Conservation (phyloP, 495 filamentous ascomycete genomes). For the Thozetella sp. region DNA sequence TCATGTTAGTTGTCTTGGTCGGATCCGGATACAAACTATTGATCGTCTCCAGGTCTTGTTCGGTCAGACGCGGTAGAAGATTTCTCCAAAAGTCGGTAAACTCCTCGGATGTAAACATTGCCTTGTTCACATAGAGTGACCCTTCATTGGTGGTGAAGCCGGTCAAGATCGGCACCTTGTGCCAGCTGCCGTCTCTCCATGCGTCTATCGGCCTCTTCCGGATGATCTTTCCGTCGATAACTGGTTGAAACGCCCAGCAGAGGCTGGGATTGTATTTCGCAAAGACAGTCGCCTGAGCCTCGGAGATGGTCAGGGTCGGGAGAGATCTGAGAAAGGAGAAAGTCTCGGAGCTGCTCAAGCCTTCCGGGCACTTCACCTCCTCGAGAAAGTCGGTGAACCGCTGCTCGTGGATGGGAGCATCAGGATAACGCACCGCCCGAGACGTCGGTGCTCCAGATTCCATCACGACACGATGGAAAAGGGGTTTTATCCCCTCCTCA, state of each 20-base stretch:
- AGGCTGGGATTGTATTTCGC: conserved; percentile 48
- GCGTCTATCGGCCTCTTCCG: conserved; percentile 48
- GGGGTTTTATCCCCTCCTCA: conserved; percentile 22
- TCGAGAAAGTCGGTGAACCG: conserved; percentile 55
- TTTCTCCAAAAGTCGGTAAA: conserved; percentile 49
- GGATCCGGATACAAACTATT: conserved; percentile 54
- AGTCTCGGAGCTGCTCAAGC: conserved; percentile 35
- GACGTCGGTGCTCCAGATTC: conserved; percentile 59
- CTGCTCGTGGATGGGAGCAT: conserved; percentile 47
- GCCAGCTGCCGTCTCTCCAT: conserved; percentile 45
- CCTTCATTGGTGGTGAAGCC: conserved; percentile 64
- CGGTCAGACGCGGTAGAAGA: conserved; percentile 47
- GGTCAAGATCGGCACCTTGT: conserved; percentile 57
- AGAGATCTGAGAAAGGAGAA: conserved; percentile 45
- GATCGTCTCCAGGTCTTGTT: conserved; percentile 41
- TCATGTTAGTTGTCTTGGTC: conserved; percentile 11
- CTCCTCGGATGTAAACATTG: conserved; percentile 31
- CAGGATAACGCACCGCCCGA: conserved; percentile 49
- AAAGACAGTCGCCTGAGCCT: conserved; percentile 46
- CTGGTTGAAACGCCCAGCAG: conserved; percentile 63
- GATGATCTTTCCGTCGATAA: conserved; percentile 55
- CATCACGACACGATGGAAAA: conserved; percentile 59
- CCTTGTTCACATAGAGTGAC: conserved; percentile 48
- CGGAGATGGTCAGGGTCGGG: conserved; percentile 36
- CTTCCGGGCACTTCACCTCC: conserved; percentile 29